phyloP scores from a whole-genome alignment of 495 filamentous ascomycete genomes.

The Collariella sp. region DNA sequence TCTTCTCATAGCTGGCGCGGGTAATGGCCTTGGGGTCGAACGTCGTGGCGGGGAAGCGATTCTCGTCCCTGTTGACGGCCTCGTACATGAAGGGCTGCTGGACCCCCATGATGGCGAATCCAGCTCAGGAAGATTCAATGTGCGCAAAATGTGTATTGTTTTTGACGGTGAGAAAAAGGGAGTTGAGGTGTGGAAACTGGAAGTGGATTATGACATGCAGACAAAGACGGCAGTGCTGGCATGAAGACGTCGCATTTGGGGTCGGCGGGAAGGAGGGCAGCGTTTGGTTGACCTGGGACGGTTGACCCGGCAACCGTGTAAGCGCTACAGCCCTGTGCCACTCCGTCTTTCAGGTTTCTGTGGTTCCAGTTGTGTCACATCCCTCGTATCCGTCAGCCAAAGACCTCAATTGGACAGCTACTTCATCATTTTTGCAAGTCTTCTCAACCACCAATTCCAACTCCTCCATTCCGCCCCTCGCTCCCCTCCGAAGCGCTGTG shows the following conservation, averaged over 20 bases:
- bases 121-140: neutral
- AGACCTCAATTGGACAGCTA: neutral
- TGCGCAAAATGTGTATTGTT: neutral
- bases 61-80: slow-evolving; percentile 35
- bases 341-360: no score
- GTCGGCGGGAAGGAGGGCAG: neutral
- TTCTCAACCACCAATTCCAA: no score
- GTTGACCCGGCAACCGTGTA: slow-evolving; percentile 15
- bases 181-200: neutral
- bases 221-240: neutral
- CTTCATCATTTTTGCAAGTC: no score
- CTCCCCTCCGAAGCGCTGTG: neutral
- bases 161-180: neutral
- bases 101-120: slow-evolving; percentile 42
- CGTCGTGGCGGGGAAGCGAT: slow-evolving; percentile 41
- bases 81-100: slow-evolving; percentile 75
- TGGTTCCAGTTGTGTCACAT: no score
- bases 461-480: no score
- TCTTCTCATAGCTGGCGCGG: slow-evolving; percentile 55
- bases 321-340: slow-evolving; percentile 2
- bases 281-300: neutral
- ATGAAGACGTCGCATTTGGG: neutral
- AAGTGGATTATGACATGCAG: neutral
- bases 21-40: slow-evolving; percentile 83
- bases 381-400: no score